A percentile compares a stretch with the other conserved stretches of the same genome.
Evolutionary conservation across 306 rosid species (phyloP).

Genomic region (Prunus dulcis): DNA sequence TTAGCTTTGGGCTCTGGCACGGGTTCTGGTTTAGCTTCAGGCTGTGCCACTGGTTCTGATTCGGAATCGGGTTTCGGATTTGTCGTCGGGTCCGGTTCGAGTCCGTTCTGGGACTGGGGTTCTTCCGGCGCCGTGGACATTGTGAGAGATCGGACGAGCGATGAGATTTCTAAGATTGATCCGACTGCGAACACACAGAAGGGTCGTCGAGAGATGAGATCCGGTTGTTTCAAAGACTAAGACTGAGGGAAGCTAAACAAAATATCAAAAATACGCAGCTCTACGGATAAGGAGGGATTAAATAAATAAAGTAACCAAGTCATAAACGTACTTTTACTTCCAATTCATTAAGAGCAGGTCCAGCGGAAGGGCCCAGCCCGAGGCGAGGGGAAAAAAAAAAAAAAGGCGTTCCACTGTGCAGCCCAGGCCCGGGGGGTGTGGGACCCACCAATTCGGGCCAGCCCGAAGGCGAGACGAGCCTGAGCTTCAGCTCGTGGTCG

Average conservation of each 20-base stretch:
- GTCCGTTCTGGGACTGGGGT: slow-evolving; percentile 28
- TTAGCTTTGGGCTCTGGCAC: slow-evolving; percentile 9
- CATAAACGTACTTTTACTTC: too few species aligned
- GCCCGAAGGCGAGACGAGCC: too few species aligned
- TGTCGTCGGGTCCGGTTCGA: neutral
- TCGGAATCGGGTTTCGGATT: neutral
- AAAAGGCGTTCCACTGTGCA: too few species aligned
- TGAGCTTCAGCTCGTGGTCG: too few species aligned
- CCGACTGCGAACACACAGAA: neutral
- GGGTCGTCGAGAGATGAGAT: slow-evolving; percentile 17
- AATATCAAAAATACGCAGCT: neutral
- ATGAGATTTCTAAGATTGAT: slow-evolving; percentile 2
- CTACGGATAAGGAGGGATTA: too few species aligned
- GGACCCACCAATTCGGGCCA: too few species aligned
- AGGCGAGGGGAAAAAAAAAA: too few species aligned
- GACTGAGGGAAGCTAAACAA: neutral
- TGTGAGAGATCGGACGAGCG: slow-evolving; percentile 16
- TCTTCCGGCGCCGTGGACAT: slow-evolving; percentile 39
- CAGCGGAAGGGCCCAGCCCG: too few species aligned
- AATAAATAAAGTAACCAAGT: too few species aligned
- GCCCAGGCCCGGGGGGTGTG: too few species aligned
- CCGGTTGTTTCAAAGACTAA: neutral
- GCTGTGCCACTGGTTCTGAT: slow-evolving; percentile 4
- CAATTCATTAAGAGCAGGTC: too few species aligned
- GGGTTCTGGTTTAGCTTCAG: slow-evolving; percentile 1